Evolutionary conservation across 163 green algal species (phyloP).

Genomic region (Coccomyxa subellipsoidea): DNA sequence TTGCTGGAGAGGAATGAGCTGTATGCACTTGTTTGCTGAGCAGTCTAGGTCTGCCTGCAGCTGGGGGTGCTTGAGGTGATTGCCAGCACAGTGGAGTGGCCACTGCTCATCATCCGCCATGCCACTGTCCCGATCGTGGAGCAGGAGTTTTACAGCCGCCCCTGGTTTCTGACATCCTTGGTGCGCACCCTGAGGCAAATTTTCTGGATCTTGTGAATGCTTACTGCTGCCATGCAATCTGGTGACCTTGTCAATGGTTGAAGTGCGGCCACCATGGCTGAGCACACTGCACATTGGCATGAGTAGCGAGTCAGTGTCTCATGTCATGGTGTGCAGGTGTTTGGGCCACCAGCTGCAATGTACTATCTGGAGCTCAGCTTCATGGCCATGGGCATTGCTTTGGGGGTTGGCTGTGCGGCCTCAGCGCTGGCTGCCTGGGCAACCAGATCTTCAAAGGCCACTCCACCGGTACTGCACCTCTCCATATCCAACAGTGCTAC

Average conservation of each 20-base stretch:
- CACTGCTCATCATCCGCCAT: constrained; percentile 33
- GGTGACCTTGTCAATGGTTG: neutral
- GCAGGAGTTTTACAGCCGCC: constrained; percentile 38
- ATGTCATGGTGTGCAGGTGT: neutral
- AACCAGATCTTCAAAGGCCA: neutral
- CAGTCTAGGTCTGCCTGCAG: neutral
- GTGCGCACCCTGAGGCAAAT: neutral
- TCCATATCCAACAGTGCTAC: neutral
- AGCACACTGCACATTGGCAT: too few species aligned
- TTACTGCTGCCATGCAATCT: neutral
- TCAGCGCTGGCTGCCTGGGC: neutral
- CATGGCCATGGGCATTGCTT: neutral
- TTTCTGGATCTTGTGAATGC: too few species aligned
- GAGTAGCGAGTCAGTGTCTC: neutral
- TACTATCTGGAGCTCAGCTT: constrained; percentile 30
- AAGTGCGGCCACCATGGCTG: too few species aligned
- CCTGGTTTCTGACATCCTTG: constrained; percentile 46
- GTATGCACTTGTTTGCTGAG: neutral
- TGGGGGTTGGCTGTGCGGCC: neutral
- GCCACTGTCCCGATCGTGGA: constrained; percentile 63
- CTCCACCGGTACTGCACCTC: neutral
- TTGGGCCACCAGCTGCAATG: neutral
- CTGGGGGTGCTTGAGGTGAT: neutral
- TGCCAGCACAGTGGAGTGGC: constrained; percentile 22
- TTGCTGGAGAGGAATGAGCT: too few species aligned